A percentile compares a stretch with the other conserved stretches of the same genome.
Conservation (phyloP, 805 yeast genomes). For the Saccharomycopsis oosterbeekiorum region DNA sequence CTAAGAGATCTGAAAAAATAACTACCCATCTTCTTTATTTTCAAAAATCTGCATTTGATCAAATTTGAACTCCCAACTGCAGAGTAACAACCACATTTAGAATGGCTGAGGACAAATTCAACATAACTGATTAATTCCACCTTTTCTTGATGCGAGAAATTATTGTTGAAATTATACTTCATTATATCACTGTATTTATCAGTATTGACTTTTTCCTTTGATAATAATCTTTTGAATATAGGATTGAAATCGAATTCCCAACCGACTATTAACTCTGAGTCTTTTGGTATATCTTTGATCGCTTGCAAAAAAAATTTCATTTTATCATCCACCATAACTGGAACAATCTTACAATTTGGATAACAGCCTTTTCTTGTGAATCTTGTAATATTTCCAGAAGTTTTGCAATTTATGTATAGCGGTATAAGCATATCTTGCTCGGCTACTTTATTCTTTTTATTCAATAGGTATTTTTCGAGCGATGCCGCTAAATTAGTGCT, state of each 20-base stretch:
- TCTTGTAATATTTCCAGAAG: constrained; percentile 64
- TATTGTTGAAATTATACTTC: constrained; percentile 37
- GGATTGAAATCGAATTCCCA: constrained; percentile 88
- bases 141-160: constrained; percentile 40
- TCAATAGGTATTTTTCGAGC: constrained; percentile 1
- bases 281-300: constrained; percentile 42
- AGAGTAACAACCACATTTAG: constrained; percentile 48
- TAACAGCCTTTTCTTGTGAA: constrained; percentile 68
- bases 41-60: constrained; percentile 45
- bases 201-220: constrained; percentile 28
- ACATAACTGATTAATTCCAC: constrained; percentile 48
- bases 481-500: constrained; percentile 6
- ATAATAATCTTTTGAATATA: constrained; percentile 53
- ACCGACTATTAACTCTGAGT: constrained; percentile 64
- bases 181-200: constrained; percentile 13
- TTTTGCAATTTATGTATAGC: constrained; percentile 22
- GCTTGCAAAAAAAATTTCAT: constrained; percentile 53
- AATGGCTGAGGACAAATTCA: constrained; percentile 50
- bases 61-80: constrained; percentile 28
- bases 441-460: not conserved
- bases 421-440: constrained; percentile 2
- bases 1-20: constrained; percentile 51
- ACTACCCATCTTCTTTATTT: constrained; percentile 53
- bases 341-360: constrained; percentile 61
- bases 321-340: constrained; percentile 30